Conservation (phyloP, 352 stramenopile species). For the Pythium chondricola region DNA sequence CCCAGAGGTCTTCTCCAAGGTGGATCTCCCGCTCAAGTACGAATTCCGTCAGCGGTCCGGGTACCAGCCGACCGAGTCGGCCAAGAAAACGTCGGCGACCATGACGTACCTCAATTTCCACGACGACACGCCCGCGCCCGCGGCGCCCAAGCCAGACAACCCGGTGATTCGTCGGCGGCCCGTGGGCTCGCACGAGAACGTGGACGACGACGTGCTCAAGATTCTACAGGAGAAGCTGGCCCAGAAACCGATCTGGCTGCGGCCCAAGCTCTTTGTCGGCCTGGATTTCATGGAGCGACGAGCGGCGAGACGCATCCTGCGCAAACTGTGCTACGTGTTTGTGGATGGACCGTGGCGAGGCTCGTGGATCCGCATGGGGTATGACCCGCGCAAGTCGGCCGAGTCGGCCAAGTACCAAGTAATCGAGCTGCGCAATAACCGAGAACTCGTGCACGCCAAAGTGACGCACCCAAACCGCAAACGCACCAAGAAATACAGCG, state of each 20-base stretch:
- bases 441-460: conserved; percentile 73
- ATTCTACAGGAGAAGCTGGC: conserved; percentile 50
- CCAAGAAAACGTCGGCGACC: conserved; percentile 63
- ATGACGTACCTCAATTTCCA: conserved; percentile 82
- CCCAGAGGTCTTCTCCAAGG: conserved; percentile 79
- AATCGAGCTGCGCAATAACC: conserved; percentile 74
- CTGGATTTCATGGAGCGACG: conserved; percentile 56
- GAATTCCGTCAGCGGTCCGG: conserved; percentile 73
- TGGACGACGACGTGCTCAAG: conserved; percentile 59
- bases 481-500: conserved; percentile 60
- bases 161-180: conserved; percentile 40
- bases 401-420: conserved; percentile 64
- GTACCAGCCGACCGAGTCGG: conserved; percentile 51
- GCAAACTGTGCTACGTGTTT: conserved; percentile 80
- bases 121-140: conserved; percentile 45
- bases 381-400: conserved; percentile 44
- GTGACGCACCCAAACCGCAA: conserved; percentile 66
- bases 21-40: conserved; percentile 78
- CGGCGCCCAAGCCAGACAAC: conserved; percentile 38
- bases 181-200: conserved; percentile 46
- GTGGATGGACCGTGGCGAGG: conserved; percentile 76
- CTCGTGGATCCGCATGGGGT: conserved; percentile 79
- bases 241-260: conserved; percentile 69
- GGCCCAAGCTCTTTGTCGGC: conserved; percentile 59
- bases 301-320: conserved; percentile 49